These are phyloP conservation scores for Tulasnella sp. DNA, from an alignment of 768 basidiomycete species.

Conservation along the genomic window DNA sequence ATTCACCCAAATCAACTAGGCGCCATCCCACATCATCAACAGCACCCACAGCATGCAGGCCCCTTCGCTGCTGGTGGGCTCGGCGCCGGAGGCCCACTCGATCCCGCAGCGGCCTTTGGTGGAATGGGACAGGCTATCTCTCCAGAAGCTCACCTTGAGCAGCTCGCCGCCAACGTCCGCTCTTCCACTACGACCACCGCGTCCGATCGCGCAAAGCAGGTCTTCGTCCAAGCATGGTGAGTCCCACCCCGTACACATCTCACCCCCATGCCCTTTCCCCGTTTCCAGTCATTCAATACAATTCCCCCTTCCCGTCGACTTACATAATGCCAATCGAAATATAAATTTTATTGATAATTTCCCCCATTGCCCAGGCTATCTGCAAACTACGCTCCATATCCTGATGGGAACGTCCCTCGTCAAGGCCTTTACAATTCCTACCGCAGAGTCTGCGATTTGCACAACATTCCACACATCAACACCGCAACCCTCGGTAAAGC, in stretches of 20 bases:
- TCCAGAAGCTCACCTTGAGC: constrained; percentile 70
- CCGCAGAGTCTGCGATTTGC: constrained; percentile 80
- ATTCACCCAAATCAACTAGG: background rate
- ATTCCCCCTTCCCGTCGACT: background rate
- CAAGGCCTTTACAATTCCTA: constrained; percentile 94
- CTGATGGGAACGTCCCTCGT: constrained; percentile 85
- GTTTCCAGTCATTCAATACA: background rate
- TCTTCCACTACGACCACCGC: constrained; percentile 85
- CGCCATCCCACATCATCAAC: background rate
- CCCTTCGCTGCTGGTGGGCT: background rate
- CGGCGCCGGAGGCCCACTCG: background rate
- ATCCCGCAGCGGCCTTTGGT: constrained; percentile 41
- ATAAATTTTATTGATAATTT: background rate
- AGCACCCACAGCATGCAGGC: background rate
- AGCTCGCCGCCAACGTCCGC: constrained; percentile 75
- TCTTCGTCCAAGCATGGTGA: constrained; percentile 87
- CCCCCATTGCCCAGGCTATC: constrained; percentile 47
- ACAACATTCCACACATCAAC: constrained; percentile 89
- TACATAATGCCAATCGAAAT: background rate
- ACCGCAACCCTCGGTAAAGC: constrained; percentile 93
- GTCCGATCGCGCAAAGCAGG: constrained; percentile 83
- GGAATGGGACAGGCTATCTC: constrained; percentile 50
- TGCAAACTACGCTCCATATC: constrained; percentile 82
- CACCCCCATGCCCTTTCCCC: background rate
- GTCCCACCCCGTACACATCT: constrained; percentile 21